These are phyloP conservation scores for Aspergillus taichungensis DNA, from an alignment of 495 filamentous ascomycete genomes.

Conservation along the genomic window DNA sequence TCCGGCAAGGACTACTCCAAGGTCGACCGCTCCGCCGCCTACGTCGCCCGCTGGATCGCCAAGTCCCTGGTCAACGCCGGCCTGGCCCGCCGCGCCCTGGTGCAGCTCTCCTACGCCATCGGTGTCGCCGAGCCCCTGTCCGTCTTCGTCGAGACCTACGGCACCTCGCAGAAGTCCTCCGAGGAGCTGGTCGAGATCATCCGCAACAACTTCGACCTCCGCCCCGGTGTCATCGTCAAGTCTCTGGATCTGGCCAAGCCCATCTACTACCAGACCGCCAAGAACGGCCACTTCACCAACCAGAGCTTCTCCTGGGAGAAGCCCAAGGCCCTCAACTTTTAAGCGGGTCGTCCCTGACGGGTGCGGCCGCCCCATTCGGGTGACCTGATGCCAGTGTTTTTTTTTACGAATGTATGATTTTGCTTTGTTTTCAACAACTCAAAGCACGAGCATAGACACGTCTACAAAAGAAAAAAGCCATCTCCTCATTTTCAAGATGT, in stretches of 20 bases:
- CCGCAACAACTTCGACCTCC: slow-evolving; percentile 89
- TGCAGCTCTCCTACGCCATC: slow-evolving; percentile 98
- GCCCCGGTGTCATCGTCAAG: slow-evolving; percentile 96
- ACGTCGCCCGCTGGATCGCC: slow-evolving; percentile 95
- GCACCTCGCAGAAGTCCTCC: slow-evolving; percentile 67
- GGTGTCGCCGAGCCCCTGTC: slow-evolving; percentile 96
- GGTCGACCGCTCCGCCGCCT: slow-evolving; percentile 96
- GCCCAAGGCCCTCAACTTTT: slow-evolving; percentile 87
- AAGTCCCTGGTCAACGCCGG: slow-evolving; percentile 90
- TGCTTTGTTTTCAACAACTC: slow-evolving; percentile 58
- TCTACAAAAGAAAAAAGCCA: slow-evolving; percentile 19
- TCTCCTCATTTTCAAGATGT: slow-evolving; percentile 9
- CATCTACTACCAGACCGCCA: slow-evolving; percentile 96
- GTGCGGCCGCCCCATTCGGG: slow-evolving; percentile 2
- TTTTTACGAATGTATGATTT: slow-evolving; percentile 45
- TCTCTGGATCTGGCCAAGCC: slow-evolving; percentile 91
- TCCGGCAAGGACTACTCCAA: slow-evolving; percentile 99
- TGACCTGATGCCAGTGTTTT: slow-evolving; percentile 12
- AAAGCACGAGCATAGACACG: slow-evolving; percentile 43
- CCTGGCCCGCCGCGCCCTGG: slow-evolving; percentile 82
- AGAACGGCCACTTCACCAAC: slow-evolving; percentile 99
- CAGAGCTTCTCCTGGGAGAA: slow-evolving; percentile 97
- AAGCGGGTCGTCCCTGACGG: slow-evolving; percentile 32
- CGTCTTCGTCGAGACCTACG: slow-evolving; percentile 57
- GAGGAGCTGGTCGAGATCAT: slow-evolving; percentile 93